Evolutionary conservation across 306 rosid species (phyloP).

Genomic region (Lotus japonicus): DNA sequence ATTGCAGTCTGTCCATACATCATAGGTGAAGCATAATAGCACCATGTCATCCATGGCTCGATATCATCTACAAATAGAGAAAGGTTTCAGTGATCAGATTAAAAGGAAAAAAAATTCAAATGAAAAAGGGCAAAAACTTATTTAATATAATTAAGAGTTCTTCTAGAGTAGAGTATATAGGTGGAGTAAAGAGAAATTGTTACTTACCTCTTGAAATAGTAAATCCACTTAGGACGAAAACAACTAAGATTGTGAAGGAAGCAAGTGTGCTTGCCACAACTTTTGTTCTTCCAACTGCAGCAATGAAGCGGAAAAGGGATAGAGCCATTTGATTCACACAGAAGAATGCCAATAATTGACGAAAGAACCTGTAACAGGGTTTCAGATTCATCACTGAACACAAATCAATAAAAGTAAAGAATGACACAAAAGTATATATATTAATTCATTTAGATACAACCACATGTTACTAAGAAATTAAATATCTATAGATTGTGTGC

Average conservation of each 20-base stretch:
- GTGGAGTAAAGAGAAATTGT: not conserved
- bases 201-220: slow-evolving; percentile 61
- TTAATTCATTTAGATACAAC: no score
- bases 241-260: slow-evolving; percentile 49
- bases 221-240: slow-evolving; percentile 86
- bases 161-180: not conserved
- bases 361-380: slow-evolving; percentile 50
- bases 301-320: slow-evolving; percentile 72
- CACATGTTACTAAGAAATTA: not conserved
- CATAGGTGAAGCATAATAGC: slow-evolving; percentile 81
- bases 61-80: slow-evolving; percentile 48
- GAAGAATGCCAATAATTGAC: slow-evolving; percentile 77
- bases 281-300: slow-evolving; percentile 72
- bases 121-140: not conserved
- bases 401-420: not conserved
- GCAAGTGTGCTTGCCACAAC: slow-evolving; percentile 61
- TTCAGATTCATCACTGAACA: not conserved
- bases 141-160: not conserved
- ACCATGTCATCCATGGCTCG: slow-evolving; percentile 87
- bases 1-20: slow-evolving; percentile 95
- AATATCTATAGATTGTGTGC: not conserved
- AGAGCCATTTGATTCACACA: slow-evolving; percentile 73
- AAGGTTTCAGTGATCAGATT: not conserved
- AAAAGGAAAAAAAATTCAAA: not conserved
- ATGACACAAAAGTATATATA: no score